Percentiles rank a stretch among this genome's conserved stretches.
Evolutionary conservation across 1,284 basidiomycete species (phyloP).

Genomic region (Bondarzewia mesenterica): DNA sequence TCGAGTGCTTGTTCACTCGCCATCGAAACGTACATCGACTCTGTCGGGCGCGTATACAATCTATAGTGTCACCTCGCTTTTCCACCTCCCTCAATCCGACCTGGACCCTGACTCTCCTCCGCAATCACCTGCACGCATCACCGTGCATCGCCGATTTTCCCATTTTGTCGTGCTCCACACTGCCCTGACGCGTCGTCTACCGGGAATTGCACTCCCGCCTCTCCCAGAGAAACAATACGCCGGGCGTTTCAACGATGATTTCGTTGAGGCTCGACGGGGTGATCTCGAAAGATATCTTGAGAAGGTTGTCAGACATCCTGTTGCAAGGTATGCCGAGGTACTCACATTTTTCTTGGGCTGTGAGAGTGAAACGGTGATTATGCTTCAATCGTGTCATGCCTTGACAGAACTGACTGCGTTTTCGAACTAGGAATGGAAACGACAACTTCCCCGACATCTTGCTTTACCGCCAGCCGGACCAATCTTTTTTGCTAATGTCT

Average conservation of each 20-base stretch:
- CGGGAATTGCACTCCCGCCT: conserved; percentile 72
- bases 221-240: conserved; percentile 80
- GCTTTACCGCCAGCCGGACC: conserved; percentile 55
- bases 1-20: conserved; percentile 70
- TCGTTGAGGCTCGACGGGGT: conserved; percentile 73
- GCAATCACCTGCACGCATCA: conserved; percentile 44
- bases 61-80: conserved; percentile 72
- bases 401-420: neutral
- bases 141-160: conserved; percentile 75
- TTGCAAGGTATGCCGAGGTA: conserved; percentile 72
- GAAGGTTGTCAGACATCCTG: conserved; percentile 67
- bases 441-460: conserved; percentile 52
- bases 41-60: conserved; percentile 69
- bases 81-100: conserved; percentile 30
- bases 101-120: conserved; percentile 15
- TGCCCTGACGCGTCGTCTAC: conserved; percentile 54
- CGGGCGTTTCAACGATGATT: conserved; percentile 71
- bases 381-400: neutral
- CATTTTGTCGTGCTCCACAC: conserved; percentile 77
- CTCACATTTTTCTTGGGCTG: conserved; percentile 76
- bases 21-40: conserved; percentile 58
- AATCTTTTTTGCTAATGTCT: conserved; percentile 71
- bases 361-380: conserved; percentile 59
- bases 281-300: conserved; percentile 75
- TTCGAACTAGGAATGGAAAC: conserved; percentile 60